Evolutionary conservation across 2,329 filamentous ascomycete species (phyloP).

Genomic region (Microcera coccophila): DNA sequence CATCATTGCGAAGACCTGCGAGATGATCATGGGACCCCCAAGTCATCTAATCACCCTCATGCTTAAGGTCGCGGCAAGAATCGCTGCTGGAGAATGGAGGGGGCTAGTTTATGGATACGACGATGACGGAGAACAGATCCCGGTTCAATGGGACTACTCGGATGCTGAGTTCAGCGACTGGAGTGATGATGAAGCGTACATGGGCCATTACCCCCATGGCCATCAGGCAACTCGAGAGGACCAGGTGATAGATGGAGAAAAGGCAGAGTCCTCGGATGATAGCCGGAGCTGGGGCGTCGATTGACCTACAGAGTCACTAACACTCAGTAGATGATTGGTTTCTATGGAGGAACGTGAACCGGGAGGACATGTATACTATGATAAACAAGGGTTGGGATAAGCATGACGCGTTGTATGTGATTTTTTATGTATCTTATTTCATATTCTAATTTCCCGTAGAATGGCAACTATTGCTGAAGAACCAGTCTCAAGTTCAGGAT

Average conservation of each 20-base stretch:
- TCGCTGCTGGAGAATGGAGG: constrained; percentile 62
- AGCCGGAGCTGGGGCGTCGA: constrained; percentile 26
- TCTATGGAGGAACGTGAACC: too few species aligned
- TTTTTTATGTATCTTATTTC: too few species aligned
- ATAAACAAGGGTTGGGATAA: background rate
- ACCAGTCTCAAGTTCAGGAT: too few species aligned
- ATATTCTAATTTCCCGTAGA: too few species aligned
- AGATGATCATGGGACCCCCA: constrained; percentile 76
- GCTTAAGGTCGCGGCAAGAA: constrained; percentile 74
- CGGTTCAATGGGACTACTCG: constrained; percentile 60
- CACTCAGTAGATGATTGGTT: too few species aligned
- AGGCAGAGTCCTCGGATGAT: constrained; percentile 20
- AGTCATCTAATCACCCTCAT: constrained; percentile 74
- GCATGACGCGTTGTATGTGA: too few species aligned
- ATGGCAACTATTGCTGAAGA: too few species aligned
- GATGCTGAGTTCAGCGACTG: constrained; percentile 53
- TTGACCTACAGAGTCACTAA: too few species aligned
- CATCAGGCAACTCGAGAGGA: constrained; percentile 3
- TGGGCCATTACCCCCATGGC: constrained; percentile 11
- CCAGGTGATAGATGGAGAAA: constrained; percentile 9
- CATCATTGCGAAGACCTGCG: constrained; percentile 72
- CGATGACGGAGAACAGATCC: constrained; percentile 51
- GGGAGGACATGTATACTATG: background rate
- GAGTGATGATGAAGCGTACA: constrained; percentile 50
- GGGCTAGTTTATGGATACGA: constrained; percentile 54